Conservation (phyloP, 2,329 filamentous ascomycete species). For the Penicillium sp. region DNA sequence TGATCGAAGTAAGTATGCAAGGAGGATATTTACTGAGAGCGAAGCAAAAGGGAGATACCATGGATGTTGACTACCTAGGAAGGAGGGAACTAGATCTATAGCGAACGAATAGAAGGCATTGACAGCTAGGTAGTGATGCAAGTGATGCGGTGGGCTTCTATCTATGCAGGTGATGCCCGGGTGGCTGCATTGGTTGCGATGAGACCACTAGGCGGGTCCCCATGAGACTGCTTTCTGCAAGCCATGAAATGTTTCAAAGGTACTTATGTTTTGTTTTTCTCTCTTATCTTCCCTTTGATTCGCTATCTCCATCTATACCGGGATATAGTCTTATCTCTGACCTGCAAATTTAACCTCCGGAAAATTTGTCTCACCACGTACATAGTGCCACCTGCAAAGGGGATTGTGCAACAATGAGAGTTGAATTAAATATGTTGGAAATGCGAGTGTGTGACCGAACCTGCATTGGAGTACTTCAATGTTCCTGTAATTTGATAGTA, state of each 20-base stretch:
- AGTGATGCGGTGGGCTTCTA: neutral
- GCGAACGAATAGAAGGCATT: neutral
- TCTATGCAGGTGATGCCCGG: neutral
- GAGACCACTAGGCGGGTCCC: neutral
- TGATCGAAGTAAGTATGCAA: constrained; percentile 10
- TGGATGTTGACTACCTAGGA: neutral
- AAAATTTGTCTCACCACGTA: neutral
- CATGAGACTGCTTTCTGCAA: neutral
- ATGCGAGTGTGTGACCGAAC: neutral
- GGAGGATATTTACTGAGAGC: neutral
- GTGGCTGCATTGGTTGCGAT: neutral
- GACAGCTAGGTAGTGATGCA: neutral
- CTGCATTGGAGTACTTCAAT: neutral
- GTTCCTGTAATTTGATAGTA: neutral
- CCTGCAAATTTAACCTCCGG: neutral
- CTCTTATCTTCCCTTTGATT: neutral
- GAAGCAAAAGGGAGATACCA: neutral
- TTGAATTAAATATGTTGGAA: too few species aligned
- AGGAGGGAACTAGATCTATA: neutral
- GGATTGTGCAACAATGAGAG: neutral
- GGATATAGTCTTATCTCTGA: neutral
- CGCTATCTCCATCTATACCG: neutral
- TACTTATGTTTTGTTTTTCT: neutral
- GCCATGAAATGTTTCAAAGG: neutral
- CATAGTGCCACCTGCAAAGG: neutral